phyloP scores from a whole-genome alignment of 345 rosid genomes.

The Moricandia moricandioides region DNA sequence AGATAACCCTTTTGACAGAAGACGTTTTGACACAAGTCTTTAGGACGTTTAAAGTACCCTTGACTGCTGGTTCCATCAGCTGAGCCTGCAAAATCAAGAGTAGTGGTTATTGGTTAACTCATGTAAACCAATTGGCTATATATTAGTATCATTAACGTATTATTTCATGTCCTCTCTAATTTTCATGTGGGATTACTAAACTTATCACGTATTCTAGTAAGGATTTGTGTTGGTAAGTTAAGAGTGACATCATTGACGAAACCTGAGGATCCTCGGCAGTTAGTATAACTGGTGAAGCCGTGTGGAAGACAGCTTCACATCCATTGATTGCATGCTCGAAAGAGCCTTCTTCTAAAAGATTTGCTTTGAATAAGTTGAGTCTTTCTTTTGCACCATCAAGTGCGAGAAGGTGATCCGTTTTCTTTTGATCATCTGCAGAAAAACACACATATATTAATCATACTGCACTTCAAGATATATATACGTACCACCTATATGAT shows the following conservation, averaged over 20 bases:
- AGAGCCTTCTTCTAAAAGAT: background rate
- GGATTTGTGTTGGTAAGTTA: background rate
- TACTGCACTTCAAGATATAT: background rate
- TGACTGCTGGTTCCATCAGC: slow-evolving; percentile 45
- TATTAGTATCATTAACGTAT: background rate
- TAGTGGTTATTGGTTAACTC: background rate
- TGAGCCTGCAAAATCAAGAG: slow-evolving; percentile 18
- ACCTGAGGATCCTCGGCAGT: background rate
- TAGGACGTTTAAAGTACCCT: slow-evolving; percentile 49
- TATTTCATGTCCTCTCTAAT: background rate
- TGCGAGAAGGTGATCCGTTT: background rate
- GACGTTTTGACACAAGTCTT: slow-evolving; percentile 41
- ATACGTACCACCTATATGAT: background rate
- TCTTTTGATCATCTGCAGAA: background rate
- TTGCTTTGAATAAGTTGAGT: background rate
- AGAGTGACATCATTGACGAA: background rate
- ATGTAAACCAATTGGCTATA: background rate
- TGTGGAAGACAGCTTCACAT: background rate
- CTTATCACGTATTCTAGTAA: background rate
- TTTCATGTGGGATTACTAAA: background rate
- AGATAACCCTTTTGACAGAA: slow-evolving; percentile 42
- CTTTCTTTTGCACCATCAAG: background rate
- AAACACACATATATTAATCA: background rate
- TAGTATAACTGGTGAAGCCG: background rate
- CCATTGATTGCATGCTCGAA: background rate